Percentiles rank a stretch among this genome's conserved stretches.
Evolutionary conservation across 768 basidiomycete genomes (phyloP).

Genomic region (Pleurotus tuber-regium): DNA sequence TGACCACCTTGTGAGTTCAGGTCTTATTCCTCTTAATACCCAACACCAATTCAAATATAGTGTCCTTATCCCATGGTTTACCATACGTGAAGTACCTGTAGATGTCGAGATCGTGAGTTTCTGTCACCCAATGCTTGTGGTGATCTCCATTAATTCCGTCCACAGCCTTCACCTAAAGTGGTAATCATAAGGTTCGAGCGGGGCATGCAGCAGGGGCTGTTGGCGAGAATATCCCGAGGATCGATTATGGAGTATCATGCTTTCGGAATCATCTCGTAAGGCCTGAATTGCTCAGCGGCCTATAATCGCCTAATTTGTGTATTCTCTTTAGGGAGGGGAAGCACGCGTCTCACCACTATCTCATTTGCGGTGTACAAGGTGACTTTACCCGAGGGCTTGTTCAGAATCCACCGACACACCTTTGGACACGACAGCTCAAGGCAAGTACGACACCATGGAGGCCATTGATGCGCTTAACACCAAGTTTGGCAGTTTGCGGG

Average conservation of each 20-base stretch:
- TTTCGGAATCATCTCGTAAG: conserved; percentile 81
- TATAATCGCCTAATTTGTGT: conserved; percentile 3
- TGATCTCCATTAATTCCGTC: conserved; percentile 6
- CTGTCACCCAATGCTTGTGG: background rate
- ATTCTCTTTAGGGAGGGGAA: conserved; percentile 56
- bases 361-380: conserved; percentile 84
- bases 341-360: conserved; percentile 72
- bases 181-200: conserved; percentile 77
- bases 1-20: conserved; percentile 64
- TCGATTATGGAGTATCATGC: conserved; percentile 82
- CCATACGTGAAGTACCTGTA: conserved; percentile 72
- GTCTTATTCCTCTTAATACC: conserved; percentile 11
- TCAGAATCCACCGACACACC: conserved; percentile 62
- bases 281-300: conserved; percentile 13
- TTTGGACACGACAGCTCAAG: conserved; percentile 85
- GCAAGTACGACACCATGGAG: conserved; percentile 29
- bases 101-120: conserved; percentile 69
- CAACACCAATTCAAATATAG: conserved; percentile 29
- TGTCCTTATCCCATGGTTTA: conserved; percentile 73
- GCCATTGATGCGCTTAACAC: background rate
- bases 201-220: conserved; percentile 83
- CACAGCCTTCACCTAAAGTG: conserved; percentile 77
- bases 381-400: conserved; percentile 79
- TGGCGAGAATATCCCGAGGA: conserved; percentile 76
- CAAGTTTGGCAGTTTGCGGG: conserved; percentile 59